phyloP scores from a whole-genome alignment of 192 early-diverging fungal species.

The Geranomyces michiganensis region DNA sequence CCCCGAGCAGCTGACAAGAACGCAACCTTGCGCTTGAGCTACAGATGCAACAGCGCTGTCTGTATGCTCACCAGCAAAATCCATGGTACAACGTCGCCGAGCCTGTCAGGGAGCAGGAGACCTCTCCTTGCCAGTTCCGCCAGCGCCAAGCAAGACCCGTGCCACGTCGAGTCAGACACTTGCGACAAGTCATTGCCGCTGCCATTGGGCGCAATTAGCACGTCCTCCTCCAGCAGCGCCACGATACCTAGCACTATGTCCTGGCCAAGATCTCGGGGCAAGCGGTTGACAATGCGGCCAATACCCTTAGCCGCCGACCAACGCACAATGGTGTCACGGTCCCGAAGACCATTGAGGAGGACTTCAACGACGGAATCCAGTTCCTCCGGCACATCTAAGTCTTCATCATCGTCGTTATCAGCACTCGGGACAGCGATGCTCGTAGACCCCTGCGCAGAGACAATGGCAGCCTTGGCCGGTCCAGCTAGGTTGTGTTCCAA shows the following conservation, averaged over 20 bases:
- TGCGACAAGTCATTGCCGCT: constrained; percentile 51
- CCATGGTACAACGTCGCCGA: constrained; percentile 80
- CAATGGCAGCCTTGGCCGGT: too few species aligned
- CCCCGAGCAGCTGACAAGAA: too few species aligned
- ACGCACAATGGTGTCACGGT: constrained; percentile 93
- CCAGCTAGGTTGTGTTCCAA: constrained; percentile 10
- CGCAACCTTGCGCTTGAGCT: constrained; percentile 6
- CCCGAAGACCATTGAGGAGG: constrained; percentile 79
- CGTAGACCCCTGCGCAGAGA: not conserved
- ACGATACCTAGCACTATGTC: constrained; percentile 82
- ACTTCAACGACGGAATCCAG: constrained; percentile 83
- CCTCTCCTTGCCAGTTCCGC: constrained; percentile 92
- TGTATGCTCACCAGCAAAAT: constrained; percentile 47
- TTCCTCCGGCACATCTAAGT: constrained; percentile 77
- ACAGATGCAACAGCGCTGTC: constrained; percentile 34
- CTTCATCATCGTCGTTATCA: constrained; percentile 51
- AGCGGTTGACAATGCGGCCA: constrained; percentile 80
- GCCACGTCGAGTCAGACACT: constrained; percentile 91
- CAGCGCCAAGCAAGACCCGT: constrained; percentile 87
- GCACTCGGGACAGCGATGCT: not conserved
- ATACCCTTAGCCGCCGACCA: constrained; percentile 98
- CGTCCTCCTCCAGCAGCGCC: constrained; percentile 82
- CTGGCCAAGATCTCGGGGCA: constrained; percentile 77
- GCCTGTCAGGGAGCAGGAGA: constrained; percentile 70
- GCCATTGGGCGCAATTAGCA: constrained; percentile 44